Evolutionary conservation across 179 eudicot genomes (phyloP).

Genomic region (Carnegiea gigantea): DNA sequence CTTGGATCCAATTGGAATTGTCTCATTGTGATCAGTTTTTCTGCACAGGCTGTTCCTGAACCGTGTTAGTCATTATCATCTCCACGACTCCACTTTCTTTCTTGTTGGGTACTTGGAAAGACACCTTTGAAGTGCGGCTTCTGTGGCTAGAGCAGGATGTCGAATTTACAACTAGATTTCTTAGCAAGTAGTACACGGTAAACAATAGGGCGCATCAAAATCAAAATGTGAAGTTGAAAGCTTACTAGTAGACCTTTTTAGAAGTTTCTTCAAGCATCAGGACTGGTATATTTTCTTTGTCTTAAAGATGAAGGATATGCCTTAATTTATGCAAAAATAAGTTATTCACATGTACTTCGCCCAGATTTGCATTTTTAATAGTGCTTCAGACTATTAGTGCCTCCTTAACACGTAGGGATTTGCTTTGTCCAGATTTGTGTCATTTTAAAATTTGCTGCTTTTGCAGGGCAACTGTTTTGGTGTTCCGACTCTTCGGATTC

Average conservation of each 20-base stretch:
- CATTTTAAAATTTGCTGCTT: background rate
- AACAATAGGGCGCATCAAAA: background rate
- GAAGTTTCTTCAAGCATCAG: background rate
- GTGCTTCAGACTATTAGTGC: background rate
- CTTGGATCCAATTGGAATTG: too few relatives aligned
- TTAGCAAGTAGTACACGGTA: too few relatives aligned
- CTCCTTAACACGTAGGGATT: background rate
- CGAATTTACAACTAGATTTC: too few relatives aligned
- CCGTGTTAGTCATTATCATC: too few relatives aligned
- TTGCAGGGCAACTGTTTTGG: background rate
- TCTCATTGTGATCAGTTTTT: too few relatives aligned
- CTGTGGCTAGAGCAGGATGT: too few relatives aligned
- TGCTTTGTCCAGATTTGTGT: background rate
- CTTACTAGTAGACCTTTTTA: background rate
- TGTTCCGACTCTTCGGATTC: background rate
- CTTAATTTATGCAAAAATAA: background rate
- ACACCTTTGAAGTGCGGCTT: too few relatives aligned
- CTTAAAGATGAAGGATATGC: background rate
- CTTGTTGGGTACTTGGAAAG: too few relatives aligned
- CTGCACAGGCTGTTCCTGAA: background rate
- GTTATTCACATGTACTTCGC: background rate
- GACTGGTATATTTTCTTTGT: background rate
- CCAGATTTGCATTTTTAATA: background rate
- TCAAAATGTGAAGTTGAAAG: background rate
- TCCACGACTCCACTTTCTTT: background rate